Percentiles rank a stretch among this genome's conserved stretches.
Evolutionary conservation across 164 flowering plant genomes (phyloP).

Genomic region (Tetrastigma voinierianum): DNA sequence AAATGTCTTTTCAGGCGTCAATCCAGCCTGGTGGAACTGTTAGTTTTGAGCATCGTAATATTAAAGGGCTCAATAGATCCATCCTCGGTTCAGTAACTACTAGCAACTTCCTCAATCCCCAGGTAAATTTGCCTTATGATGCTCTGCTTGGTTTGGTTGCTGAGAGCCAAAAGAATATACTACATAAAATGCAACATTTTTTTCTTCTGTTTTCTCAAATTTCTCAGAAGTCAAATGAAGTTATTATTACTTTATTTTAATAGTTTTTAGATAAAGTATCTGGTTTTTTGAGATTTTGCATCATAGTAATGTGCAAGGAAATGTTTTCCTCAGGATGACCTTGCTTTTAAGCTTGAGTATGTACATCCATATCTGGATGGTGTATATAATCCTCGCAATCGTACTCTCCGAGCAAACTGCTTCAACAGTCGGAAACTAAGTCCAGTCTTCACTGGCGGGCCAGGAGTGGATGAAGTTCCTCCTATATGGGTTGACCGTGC

Average conservation of each 20-base stretch:
- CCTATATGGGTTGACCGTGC: constrained; percentile 98
- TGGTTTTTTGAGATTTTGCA: neutral
- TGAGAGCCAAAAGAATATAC: too few relatives aligned
- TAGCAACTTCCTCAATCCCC: constrained; percentile 94
- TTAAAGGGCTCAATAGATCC: constrained; percentile 87
- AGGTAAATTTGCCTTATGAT: constrained; percentile 37
- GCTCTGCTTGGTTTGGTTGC: neutral
- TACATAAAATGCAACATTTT: too few relatives aligned
- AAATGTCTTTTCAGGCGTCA: constrained; percentile 65
- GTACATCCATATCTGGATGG: constrained; percentile 96
- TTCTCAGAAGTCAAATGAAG: too few relatives aligned
- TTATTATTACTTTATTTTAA: neutral
- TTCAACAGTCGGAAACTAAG: constrained; percentile 95
- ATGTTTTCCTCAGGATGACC: constrained; percentile 73
- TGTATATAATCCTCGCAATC: constrained; percentile 71
- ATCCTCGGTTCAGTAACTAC: constrained; percentile 90
- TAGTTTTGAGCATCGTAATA: constrained; percentile 90
- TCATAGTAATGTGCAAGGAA: neutral
- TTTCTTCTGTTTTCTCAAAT: too few relatives aligned
- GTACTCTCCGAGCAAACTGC: constrained; percentile 79
- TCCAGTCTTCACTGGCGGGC: constrained; percentile 98
- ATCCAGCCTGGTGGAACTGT: constrained; percentile 98
- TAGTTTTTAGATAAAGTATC: neutral
- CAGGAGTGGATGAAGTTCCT: constrained; percentile 97
- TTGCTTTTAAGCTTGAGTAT: constrained; percentile 96